These are phyloP conservation scores for Pseudogymnoascus sp. DNA, from an alignment of 2,329 filamentous ascomycete genomes.

Conservation along the genomic window DNA sequence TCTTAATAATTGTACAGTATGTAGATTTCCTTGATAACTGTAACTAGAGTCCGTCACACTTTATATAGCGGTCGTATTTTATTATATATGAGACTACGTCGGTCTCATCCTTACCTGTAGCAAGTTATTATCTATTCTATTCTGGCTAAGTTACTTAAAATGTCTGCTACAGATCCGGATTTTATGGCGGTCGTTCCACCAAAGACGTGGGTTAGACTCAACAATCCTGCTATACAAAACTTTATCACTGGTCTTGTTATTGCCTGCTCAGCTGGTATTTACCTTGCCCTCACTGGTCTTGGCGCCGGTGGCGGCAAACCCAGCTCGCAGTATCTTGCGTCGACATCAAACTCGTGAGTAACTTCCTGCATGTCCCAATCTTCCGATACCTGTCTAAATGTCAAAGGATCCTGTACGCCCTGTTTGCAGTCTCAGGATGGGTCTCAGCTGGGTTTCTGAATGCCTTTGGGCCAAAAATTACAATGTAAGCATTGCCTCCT, in stretches of 20 bases:
- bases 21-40: not conserved
- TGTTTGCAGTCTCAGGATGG: conserved; percentile 13
- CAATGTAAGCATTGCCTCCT: not conserved
- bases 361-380: not conserved
- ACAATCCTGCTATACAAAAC: conserved; percentile 6
- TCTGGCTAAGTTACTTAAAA: not conserved
- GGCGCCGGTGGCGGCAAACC: conserved; percentile 17
- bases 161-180: not conserved
- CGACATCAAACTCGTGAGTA: conserved; percentile 6
- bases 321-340: conserved; percentile 10
- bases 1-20: not conserved
- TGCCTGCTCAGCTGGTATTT: conserved; percentile 16
- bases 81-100: not conserved
- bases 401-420: conserved; percentile 11
- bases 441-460: conserved; percentile 16
- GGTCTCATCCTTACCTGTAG: not conserved
- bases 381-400: not conserved
- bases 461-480: conserved; percentile 1
- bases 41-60: not conserved
- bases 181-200: not conserved
- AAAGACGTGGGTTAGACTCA: not conserved
- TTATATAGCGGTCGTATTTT: not conserved
- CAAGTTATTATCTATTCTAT: not conserved
- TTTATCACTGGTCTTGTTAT: conserved; percentile 8
- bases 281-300: conserved; percentile 15